Evolutionary conservation across 2,329 filamentous ascomycete species (phyloP).

Genomic region (Parastagonospora nodorum): DNA sequence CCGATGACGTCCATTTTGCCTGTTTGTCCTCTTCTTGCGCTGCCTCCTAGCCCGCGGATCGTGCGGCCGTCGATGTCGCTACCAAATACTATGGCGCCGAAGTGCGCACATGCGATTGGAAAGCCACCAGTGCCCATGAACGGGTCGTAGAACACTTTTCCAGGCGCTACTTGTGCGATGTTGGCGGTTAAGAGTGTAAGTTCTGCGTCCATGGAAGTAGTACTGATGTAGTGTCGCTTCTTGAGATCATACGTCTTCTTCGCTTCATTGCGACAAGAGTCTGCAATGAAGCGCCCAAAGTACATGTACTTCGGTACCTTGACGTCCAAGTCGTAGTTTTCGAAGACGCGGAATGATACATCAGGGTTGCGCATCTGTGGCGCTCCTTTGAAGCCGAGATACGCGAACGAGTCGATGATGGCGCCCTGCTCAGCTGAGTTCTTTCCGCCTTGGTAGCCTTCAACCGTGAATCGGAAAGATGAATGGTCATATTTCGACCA

Average conservation of each 20-base stretch:
- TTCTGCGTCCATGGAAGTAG: constrained; percentile 97
- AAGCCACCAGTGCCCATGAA: constrained; percentile 97
- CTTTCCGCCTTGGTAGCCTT: constrained; percentile 79
- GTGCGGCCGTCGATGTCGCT: constrained; percentile 93
- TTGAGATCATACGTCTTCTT: constrained; percentile 84
- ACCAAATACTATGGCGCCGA: constrained; percentile 81
- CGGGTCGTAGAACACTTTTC: constrained; percentile 89
- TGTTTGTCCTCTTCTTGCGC: constrained; percentile 46
- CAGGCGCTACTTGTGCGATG: constrained; percentile 79
- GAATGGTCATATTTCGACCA: constrained; percentile 69
- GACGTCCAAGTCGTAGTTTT: constrained; percentile 70
- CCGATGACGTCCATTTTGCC: constrained; percentile 59
- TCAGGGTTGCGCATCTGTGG: constrained; percentile 74
- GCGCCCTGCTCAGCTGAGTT: constrained; percentile 65
- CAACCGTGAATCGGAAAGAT: constrained; percentile 84
- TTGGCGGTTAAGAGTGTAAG: constrained; percentile 91
- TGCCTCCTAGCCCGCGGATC: constrained; percentile 71
- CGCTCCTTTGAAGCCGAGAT: constrained; percentile 76
- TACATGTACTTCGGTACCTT: constrained; percentile 63
- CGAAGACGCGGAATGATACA: constrained; percentile 78
- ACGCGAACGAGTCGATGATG: constrained; percentile 82
- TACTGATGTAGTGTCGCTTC: constrained; percentile 90
- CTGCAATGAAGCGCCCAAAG: constrained; percentile 73
- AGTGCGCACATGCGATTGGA: constrained; percentile 85
- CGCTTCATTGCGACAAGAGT: constrained; percentile 67